These are phyloP conservation scores for Takashimella tepidaria DNA, from an alignment of 1,284 basidiomycete species.

Conservation along the genomic window DNA sequence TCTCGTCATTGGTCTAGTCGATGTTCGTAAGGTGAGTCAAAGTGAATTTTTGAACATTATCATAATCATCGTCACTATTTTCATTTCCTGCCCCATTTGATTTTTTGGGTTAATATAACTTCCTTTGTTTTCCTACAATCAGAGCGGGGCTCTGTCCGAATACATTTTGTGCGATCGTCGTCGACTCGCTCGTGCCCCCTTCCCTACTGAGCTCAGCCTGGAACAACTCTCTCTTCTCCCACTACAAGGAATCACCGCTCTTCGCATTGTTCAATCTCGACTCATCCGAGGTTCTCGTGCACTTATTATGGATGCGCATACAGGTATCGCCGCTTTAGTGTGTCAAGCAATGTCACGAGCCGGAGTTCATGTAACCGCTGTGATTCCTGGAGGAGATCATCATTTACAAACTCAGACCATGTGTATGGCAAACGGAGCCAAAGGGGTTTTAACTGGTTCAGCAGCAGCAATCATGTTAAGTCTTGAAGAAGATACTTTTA, in stretches of 20 bases:
- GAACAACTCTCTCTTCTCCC: slow-evolving; percentile 75
- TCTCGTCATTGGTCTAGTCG: slow-evolving; percentile 72
- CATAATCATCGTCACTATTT: too few species aligned
- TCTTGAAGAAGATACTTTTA: slow-evolving; percentile 52
- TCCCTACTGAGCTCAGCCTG: slow-evolving; percentile 51
- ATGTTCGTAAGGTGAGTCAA: slow-evolving; percentile 67
- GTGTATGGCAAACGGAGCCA: slow-evolving; percentile 40
- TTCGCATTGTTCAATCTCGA: slow-evolving; percentile 64
- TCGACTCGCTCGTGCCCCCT: slow-evolving; percentile 63
- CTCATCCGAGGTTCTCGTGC: slow-evolving; percentile 49
- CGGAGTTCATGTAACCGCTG: slow-evolving; percentile 41
- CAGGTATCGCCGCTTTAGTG: slow-evolving; percentile 67
- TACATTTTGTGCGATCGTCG: slow-evolving; percentile 74
- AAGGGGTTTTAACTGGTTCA: slow-evolving; percentile 39
- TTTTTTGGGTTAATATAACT: slow-evolving; percentile 7
- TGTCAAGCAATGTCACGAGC: slow-evolving; percentile 61
- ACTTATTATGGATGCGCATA: slow-evolving; percentile 68
- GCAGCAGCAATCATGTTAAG: slow-evolving; percentile 37
- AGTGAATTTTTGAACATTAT: too few species aligned
- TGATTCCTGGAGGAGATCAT: slow-evolving; percentile 38
- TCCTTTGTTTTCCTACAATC: too few species aligned
- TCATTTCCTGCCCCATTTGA: too few species aligned
- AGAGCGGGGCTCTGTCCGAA: slow-evolving; percentile 77
- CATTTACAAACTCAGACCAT: slow-evolving; percentile 19
- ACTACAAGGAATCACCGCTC: slow-evolving; percentile 66